Evolutionary conservation across 345 rosid species (phyloP).

Genomic region (Psidium friedrichsthalianum): DNA sequence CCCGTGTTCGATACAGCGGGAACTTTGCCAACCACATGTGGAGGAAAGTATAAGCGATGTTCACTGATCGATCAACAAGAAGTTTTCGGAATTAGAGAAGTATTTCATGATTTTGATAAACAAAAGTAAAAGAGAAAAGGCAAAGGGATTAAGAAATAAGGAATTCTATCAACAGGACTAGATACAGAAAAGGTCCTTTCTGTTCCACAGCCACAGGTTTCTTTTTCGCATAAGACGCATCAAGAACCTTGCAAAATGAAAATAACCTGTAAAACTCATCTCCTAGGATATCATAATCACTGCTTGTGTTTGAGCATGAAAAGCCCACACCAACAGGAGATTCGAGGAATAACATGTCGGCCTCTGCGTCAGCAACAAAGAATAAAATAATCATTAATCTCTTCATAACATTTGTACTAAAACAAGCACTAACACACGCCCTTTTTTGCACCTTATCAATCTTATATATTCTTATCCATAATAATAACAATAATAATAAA

Average conservation of each 20-base stretch:
- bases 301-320: slow-evolving; percentile 71
- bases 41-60: slow-evolving; percentile 63
- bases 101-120: background rate
- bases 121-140: background rate
- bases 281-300: slow-evolving; percentile 47
- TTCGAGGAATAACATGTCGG: slow-evolving; percentile 82
- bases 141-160: background rate
- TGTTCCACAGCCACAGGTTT: background rate
- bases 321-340: slow-evolving; percentile 95
- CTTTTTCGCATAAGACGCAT: background rate
- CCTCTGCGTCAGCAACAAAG: slow-evolving; percentile 45
- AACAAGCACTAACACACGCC: background rate
- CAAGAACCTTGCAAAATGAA: background rate
- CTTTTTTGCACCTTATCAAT: background rate
- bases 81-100: background rate
- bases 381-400: background rate
- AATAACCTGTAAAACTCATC: slow-evolving; percentile 73
- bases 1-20: slow-evolving; percentile 40
- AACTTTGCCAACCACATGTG: slow-evolving; percentile 67
- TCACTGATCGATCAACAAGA: slow-evolving; percentile 28
- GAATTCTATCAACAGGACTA: background rate
- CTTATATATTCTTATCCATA: background rate
- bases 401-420: background rate
- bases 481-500: background rate
- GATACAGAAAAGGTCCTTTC: background rate